Evolutionary conservation across 306 rosid genomes (phyloP).

Genomic region (Purshia tridentata): DNA sequence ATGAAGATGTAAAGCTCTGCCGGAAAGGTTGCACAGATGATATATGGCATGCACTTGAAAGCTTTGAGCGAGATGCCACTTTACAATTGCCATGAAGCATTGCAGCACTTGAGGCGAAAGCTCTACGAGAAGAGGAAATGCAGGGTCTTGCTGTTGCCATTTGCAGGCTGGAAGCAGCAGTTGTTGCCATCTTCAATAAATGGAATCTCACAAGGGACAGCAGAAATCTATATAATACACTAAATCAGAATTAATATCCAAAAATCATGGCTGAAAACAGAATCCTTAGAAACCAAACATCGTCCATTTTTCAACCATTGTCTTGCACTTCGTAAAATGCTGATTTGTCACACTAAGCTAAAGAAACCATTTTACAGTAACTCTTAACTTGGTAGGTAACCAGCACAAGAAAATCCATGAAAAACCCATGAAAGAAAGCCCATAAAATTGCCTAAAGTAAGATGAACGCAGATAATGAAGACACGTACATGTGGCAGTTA

Average conservation of each 20-base stretch:
- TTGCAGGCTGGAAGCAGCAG: conserved; percentile 65
- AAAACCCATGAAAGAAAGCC: background rate
- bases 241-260: conserved; percentile 23
- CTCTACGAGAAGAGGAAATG: conserved; percentile 46
- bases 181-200: conserved; percentile 57
- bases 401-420: background rate
- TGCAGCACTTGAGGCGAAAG: conserved; percentile 30
- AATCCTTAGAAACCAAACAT: background rate
- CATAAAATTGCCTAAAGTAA: background rate
- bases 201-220: conserved; percentile 28
- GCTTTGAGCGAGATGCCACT: conserved; percentile 47
- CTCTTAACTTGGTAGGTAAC: background rate
- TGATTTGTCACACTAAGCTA: background rate
- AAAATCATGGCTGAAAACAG: background rate
- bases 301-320: background rate
- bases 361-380: background rate
- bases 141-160: conserved; percentile 54
- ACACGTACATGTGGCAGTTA: background rate
- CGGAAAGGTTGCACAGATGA: conserved; percentile 49
- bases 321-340: conserved; percentile 2
- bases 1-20: conserved; percentile 32
- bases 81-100: conserved; percentile 39
- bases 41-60: conserved; percentile 56
- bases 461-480: conserved; percentile 1
- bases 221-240: conserved; percentile 32